These are phyloP conservation scores for Eutrema salsugineum DNA, from an alignment of 441 rosid genomes.

Conservation along the genomic window DNA sequence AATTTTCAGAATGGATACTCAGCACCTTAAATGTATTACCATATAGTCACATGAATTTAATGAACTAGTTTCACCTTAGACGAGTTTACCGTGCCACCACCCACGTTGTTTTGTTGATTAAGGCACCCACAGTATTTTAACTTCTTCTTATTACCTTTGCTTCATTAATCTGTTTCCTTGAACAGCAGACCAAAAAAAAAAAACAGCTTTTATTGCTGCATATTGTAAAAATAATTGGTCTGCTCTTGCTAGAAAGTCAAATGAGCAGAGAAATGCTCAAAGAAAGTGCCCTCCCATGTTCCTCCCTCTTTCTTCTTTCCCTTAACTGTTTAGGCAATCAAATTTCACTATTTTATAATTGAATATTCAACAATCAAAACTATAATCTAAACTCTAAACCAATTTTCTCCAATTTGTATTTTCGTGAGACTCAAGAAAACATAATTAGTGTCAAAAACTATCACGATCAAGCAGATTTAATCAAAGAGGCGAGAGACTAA, in stretches of 20 bases:
- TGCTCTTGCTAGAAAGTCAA: constrained; percentile 29
- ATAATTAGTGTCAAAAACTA: constrained; percentile 3
- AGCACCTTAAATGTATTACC: constrained; percentile 30
- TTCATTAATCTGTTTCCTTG: too few relatives aligned
- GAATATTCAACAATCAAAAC: background rate
- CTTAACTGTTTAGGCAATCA: constrained; percentile 16
- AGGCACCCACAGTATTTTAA: too few relatives aligned
- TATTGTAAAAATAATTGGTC: background rate
- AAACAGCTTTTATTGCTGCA: background rate
- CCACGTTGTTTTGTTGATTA: too few relatives aligned
- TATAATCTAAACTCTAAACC: background rate
- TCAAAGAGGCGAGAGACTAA: background rate
- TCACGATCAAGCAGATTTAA: constrained; percentile 13
- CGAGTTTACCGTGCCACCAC: too few relatives aligned
- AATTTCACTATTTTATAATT: background rate
- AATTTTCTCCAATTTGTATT: background rate
- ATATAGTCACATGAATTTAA: too few relatives aligned
- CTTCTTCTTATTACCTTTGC: too few relatives aligned
- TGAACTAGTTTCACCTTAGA: too few relatives aligned
- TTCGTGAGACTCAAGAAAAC: background rate
- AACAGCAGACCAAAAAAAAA: background rate
- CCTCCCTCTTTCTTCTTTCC: constrained; percentile 17
- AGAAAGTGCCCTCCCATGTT: constrained; percentile 34
- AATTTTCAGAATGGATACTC: constrained; percentile 43
- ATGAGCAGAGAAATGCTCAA: constrained; percentile 11